Evolutionary conservation across 352 stramenopile species (phyloP).

Genomic region (Pythium monospermum): DNA sequence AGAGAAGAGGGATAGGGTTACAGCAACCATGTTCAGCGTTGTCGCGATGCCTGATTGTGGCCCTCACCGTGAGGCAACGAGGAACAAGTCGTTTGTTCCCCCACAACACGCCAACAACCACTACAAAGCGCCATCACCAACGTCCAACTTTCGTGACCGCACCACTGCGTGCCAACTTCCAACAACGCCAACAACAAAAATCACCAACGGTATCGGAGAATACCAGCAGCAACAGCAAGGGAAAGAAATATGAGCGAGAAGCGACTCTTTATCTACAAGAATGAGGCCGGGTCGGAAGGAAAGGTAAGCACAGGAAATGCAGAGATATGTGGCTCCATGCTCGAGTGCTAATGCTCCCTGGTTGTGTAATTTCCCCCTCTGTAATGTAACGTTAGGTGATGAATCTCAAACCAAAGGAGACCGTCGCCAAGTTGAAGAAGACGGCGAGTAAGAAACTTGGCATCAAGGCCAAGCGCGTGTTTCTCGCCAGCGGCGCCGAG

Average conservation of each 20-base stretch:
- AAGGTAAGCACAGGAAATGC: too few species aligned
- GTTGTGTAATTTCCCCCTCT: too few species aligned
- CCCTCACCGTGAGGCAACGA: background rate
- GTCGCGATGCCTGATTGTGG: background rate
- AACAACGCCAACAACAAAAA: background rate
- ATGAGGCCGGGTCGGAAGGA: conserved; percentile 75
- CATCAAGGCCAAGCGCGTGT: conserved; percentile 72
- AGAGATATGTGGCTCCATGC: too few species aligned
- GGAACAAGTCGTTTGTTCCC: background rate
- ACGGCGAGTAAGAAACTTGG: conserved; percentile 81
- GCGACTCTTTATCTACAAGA: conserved; percentile 85
- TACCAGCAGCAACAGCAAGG: conserved; percentile 1
- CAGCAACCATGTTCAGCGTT: background rate
- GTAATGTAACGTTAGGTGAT: conserved; percentile 66
- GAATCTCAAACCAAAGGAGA: conserved; percentile 72
- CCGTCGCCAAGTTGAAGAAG: conserved; percentile 72
- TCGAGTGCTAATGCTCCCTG: too few species aligned
- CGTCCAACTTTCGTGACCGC: too few species aligned
- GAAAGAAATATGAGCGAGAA: conserved; percentile 59
- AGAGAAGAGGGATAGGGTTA: background rate
- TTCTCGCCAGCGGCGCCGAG: conserved; percentile 74
- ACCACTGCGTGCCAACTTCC: background rate
- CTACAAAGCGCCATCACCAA: background rate
- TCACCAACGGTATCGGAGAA: too few species aligned
- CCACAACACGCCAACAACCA: background rate